These are phyloP conservation scores for Solanum piurae DNA, from an alignment of 257 asterid genomes.

Conservation along the genomic window DNA sequence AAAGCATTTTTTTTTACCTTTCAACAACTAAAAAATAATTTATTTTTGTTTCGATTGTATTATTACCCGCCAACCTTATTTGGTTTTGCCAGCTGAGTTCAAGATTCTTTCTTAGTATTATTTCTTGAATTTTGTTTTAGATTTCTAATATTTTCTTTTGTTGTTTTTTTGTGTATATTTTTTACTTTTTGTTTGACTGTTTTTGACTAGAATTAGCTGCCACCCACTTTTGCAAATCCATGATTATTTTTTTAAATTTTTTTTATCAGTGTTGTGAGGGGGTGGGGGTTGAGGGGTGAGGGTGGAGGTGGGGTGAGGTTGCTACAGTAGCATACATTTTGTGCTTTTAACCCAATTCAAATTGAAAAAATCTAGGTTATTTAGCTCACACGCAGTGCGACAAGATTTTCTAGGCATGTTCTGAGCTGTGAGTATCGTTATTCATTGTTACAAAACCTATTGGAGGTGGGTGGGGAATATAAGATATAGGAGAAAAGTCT, in stretches of 20 bases:
- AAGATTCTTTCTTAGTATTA: neutral
- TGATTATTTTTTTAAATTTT: neutral
- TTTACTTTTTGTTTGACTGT: neutral
- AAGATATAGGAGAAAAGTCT: neutral
- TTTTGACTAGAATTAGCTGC: neutral
- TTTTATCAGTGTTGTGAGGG: neutral
- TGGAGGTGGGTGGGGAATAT: too few relatives aligned
- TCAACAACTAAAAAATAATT: neutral
- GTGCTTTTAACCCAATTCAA: too few relatives aligned
- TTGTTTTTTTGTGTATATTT: neutral
- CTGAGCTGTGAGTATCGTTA: too few relatives aligned
- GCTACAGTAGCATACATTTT: neutral
- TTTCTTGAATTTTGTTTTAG: neutral
- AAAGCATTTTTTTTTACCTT: neutral
- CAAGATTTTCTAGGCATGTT: too few relatives aligned
- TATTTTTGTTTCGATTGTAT: neutral
- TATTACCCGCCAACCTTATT: slow-evolving; percentile 5
- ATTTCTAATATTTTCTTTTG: neutral
- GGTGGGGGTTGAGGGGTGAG: neutral
- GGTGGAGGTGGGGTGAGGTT: neutral
- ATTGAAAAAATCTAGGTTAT: too few relatives aligned
- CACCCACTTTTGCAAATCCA: neutral
- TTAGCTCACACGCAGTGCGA: too few relatives aligned
- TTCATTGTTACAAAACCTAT: too few relatives aligned
- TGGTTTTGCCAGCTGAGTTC: slow-evolving; percentile 7